Percentiles rank a stretch among this genome's conserved stretches.
phyloP scores from a whole-genome alignment of 1,139 yeast species.

The Yamadazyma diospyri region DNA sequence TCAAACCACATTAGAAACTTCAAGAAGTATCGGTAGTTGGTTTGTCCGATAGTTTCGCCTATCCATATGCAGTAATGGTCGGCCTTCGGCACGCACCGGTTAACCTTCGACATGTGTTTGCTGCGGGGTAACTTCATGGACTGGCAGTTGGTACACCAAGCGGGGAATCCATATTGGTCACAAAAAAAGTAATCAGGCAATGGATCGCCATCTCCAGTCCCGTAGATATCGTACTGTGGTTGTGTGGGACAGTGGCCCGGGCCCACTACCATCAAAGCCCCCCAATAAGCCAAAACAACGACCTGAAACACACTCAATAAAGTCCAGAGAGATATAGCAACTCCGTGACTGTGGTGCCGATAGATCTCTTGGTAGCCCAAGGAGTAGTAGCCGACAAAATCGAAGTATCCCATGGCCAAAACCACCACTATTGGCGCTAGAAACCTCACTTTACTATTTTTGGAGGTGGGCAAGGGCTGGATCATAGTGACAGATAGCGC shows the following conservation, averaged over 20 bases:
- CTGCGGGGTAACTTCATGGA: slow-evolving; percentile 52
- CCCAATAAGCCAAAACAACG: slow-evolving; percentile 31
- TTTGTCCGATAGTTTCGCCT: slow-evolving; percentile 55
- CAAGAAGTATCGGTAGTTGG: slow-evolving; percentile 52
- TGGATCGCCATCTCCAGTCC: slow-evolving; percentile 14
- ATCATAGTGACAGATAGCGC: neutral
- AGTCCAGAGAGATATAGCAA: slow-evolving; percentile 36
- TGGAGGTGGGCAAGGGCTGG: slow-evolving; percentile 3
- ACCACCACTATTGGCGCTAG: slow-evolving; percentile 4
- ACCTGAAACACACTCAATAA: slow-evolving; percentile 25
- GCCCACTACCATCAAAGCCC: slow-evolving; percentile 22
- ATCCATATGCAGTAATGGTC: slow-evolving; percentile 71
- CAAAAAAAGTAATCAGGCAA: slow-evolving; percentile 54
- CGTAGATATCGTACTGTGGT: slow-evolving; percentile 26
- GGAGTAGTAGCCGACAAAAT: slow-evolving; percentile 31
- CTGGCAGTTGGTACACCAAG: slow-evolving; percentile 54
- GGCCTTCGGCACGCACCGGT: slow-evolving; percentile 50
- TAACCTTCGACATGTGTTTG: slow-evolving; percentile 50
- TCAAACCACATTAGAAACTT: slow-evolving; percentile 40
- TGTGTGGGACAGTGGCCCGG: slow-evolving; percentile 32
- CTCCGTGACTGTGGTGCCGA: slow-evolving; percentile 25
- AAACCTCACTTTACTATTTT: slow-evolving; percentile 1
- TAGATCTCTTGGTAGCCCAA: slow-evolving; percentile 38
- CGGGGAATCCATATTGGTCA: slow-evolving; percentile 58
- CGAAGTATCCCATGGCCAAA: slow-evolving; percentile 23